Percentiles rank a stretch among this genome's conserved stretches.
These are phyloP conservation scores for Botrytis elliptica DNA, from an alignment of 2,329 filamentous ascomycete genomes.

Conservation along the genomic window DNA sequence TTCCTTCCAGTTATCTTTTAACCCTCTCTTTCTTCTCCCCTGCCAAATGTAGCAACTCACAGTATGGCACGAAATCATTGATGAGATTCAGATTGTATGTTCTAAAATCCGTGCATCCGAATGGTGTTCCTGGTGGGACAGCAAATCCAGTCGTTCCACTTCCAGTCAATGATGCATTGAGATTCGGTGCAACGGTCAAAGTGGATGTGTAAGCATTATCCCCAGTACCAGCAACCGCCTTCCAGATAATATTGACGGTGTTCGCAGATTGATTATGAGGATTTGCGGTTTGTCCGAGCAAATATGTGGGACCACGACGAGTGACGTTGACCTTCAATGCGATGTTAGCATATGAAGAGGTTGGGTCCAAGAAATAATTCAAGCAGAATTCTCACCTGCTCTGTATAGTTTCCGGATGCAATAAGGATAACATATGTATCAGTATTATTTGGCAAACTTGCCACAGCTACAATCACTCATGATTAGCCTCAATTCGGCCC, in stretches of 20 bases:
- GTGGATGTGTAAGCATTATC: slow-evolving; percentile 64
- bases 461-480: slow-evolving; percentile 27
- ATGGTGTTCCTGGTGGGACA: slow-evolving; percentile 59
- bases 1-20: neutral
- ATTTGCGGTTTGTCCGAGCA: slow-evolving; percentile 52
- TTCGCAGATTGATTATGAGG: slow-evolving; percentile 38
- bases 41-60: slow-evolving; percentile 21
- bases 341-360: slow-evolving; percentile 40
- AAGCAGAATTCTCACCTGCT: slow-evolving; percentile 39
- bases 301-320: slow-evolving; percentile 57
- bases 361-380: neutral
- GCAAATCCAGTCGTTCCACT: slow-evolving; percentile 60
- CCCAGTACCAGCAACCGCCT: slow-evolving; percentile 50
- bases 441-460: slow-evolving; percentile 34
- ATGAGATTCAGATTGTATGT: slow-evolving; percentile 66
- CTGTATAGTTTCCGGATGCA: slow-evolving; percentile 58
- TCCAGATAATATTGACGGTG: slow-evolving; percentile 58
- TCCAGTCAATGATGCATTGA: slow-evolving; percentile 62
- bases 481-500: slow-evolving; percentile 19
- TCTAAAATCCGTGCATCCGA: slow-evolving; percentile 62
- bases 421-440: slow-evolving; percentile 56
- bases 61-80: slow-evolving; percentile 53
- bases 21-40: neutral
- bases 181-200: slow-evolving; percentile 61
- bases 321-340: slow-evolving; percentile 59